Percentiles rank a stretch among this genome's conserved stretches.
Evolutionary conservation across 306 rosid species (phyloP).

Genomic region (Erythrophleum fordii): DNA sequence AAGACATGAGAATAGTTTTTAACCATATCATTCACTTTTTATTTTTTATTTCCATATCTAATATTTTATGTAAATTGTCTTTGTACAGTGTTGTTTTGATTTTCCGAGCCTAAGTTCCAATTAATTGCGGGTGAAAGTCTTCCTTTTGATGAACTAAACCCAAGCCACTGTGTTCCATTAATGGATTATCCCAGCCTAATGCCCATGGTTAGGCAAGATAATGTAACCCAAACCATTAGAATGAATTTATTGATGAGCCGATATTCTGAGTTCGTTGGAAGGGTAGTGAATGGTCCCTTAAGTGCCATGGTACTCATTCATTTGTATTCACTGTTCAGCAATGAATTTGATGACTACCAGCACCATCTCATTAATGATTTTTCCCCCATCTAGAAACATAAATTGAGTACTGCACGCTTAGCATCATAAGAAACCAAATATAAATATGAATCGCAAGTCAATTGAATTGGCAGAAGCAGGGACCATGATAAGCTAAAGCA

Average conservation of each 20-base stretch:
- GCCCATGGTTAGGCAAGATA: not conserved
- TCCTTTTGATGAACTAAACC: not conserved
- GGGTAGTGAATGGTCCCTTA: constrained; percentile 23
- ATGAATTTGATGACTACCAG: constrained; percentile 2
- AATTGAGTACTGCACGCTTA: not conserved
- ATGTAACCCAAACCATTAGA: not conserved
- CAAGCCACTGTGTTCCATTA: not conserved
- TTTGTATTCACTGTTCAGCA: not conserved
- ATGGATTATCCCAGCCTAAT: not conserved
- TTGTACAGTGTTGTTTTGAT: constrained; percentile 10
- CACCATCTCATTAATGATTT: not conserved
- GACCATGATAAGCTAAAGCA: not conserved
- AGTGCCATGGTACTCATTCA: not conserved
- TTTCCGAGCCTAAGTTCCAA: not conserved
- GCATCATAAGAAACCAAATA: not conserved
- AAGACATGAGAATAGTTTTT: no score
- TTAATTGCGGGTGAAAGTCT: not conserved
- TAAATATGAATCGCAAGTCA: not conserved
- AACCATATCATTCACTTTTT: no score
- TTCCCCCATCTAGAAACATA: not conserved
- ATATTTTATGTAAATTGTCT: no score
- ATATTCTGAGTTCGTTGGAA: constrained; percentile 6
- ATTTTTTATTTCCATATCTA: no score
- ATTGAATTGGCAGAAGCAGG: not conserved
- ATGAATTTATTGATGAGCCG: not conserved